These are phyloP conservation scores for Xylariales sp. DNA, from an alignment of 2,329 filamentous ascomycete species.

Conservation along the genomic window DNA sequence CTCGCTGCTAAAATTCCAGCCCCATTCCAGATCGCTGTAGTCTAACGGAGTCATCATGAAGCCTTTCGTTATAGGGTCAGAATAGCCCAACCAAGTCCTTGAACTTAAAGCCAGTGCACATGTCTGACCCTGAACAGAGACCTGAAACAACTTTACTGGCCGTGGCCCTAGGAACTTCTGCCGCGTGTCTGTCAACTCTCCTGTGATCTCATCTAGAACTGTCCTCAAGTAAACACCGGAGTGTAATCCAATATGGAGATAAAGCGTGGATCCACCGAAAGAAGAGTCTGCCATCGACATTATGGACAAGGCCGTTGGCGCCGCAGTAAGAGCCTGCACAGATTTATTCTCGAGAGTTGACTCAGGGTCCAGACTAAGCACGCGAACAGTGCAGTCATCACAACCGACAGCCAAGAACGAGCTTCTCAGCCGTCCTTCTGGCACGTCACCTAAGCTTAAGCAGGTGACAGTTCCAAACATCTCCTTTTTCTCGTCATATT, in stretches of 20 bases:
- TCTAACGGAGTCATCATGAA: conserved; percentile 92
- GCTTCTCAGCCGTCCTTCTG: conserved; percentile 82
- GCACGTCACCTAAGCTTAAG: conserved; percentile 88
- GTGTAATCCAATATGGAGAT: conserved; percentile 91
- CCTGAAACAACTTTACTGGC: conserved; percentile 82
- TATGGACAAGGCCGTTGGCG: conserved; percentile 83
- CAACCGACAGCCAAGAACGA: conserved; percentile 95
- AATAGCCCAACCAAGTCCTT: conserved; percentile 93
- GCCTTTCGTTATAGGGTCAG: conserved; percentile 77
- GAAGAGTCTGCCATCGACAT: conserved; percentile 95
- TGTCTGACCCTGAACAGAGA: conserved; percentile 79
- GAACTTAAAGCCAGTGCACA: conserved; percentile 89
- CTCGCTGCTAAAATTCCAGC: conserved; percentile 94
- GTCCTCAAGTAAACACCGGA: conserved; percentile 96
- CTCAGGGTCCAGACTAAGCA: conserved; percentile 85
- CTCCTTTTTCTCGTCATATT: conserved; percentile 92
- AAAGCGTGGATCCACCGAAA: conserved; percentile 81
- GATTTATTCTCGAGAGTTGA: conserved; percentile 90
- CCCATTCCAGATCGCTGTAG: conserved; percentile 85
- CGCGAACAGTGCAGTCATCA: conserved; percentile 92
- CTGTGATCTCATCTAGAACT: conserved; percentile 90
- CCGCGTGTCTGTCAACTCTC: conserved; percentile 89
- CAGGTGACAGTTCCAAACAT: conserved; percentile 96
- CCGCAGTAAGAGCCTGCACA: conserved; percentile 86
- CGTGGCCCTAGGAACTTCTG: conserved; percentile 93